Percentiles rank a stretch among this genome's conserved stretches.
phyloP scores from a whole-genome alignment of 352 stramenopile species.

The Globisporangium apiculatum region DNA sequence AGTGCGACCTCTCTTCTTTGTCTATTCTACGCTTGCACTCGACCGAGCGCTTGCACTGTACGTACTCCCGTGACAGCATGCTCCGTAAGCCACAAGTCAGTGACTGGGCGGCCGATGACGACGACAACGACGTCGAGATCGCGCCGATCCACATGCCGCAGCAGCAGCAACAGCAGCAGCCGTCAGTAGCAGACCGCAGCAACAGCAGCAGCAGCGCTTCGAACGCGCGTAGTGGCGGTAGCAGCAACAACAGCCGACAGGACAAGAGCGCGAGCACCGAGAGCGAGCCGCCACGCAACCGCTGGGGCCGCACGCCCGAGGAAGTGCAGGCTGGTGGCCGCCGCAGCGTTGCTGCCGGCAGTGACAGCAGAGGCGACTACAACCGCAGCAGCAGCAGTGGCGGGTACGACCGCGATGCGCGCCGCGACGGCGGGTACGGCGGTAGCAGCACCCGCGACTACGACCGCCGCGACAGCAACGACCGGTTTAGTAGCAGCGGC shows the following conservation, averaged over 20 bases:
- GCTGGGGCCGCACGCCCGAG: conserved; percentile 7
- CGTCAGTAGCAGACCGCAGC: neutral
- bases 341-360: conserved; percentile 8
- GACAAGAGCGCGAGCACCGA: conserved; percentile 1
- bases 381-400: conserved; percentile 4
- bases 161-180: conserved; percentile 8
- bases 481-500: neutral
- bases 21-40: neutral
- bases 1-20: neutral
- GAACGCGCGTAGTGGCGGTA: neutral
- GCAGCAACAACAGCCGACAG: conserved; percentile 7
- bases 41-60: neutral
- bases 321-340: conserved; percentile 10
- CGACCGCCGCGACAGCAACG: neutral
- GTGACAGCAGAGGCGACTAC: conserved; percentile 8
- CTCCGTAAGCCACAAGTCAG: conserved; percentile 59
- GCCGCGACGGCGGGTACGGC: neutral
- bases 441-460: conserved; percentile 2
- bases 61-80: conserved; percentile 24
- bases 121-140: conserved; percentile 61
- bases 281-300: conserved; percentile 5
- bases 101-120: conserved; percentile 74
- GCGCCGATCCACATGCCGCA: conserved; percentile 4
- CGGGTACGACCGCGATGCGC: neutral
- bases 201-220: conserved; percentile 3